These are phyloP conservation scores for Ceratocystiopsis sp. DNA, from an alignment of 2,329 filamentous ascomycete genomes.

Conservation along the genomic window DNA sequence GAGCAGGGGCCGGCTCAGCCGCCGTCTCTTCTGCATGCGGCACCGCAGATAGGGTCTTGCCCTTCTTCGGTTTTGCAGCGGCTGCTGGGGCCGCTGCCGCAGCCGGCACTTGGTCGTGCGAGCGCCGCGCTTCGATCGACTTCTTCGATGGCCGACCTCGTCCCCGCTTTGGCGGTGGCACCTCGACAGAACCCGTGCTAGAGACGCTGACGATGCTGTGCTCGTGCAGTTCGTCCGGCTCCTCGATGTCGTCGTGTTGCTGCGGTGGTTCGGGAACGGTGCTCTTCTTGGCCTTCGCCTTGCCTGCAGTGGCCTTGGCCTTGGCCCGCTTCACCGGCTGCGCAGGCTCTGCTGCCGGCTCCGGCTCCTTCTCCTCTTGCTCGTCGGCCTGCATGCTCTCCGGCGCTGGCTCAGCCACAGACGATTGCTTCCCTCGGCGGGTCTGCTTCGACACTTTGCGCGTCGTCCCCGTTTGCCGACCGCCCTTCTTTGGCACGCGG, in stretches of 20 bases:
- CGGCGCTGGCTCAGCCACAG: slow-evolving; percentile 1
- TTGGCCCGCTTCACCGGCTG: slow-evolving; percentile 2
- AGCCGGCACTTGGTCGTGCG: background rate
- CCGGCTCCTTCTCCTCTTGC: background rate
- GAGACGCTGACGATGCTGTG: slow-evolving; percentile 10
- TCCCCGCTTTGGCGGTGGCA: slow-evolving; percentile 13
- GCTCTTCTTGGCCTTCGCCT: background rate
- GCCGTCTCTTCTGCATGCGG: background rate
- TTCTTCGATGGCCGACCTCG: slow-evolving; percentile 18
- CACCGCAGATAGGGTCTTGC: no score
- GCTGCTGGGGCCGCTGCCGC: no score
- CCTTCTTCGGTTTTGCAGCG: no score
- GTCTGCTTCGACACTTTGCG: slow-evolving; percentile 36
- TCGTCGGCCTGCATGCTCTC: slow-evolving; percentile 6
- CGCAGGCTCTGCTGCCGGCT: background rate
- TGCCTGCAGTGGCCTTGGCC: slow-evolving; percentile 2
- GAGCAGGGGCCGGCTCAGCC: background rate
- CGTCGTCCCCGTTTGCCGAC: slow-evolving; percentile 27
- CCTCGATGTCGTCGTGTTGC: background rate
- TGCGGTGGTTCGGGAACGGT: background rate
- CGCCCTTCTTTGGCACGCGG: slow-evolving; percentile 33
- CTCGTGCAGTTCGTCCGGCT: slow-evolving; percentile 10
- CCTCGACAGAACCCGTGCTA: slow-evolving; percentile 11
- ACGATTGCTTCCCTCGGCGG: slow-evolving; percentile 24
- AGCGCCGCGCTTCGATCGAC: slow-evolving; percentile 7